phyloP scores from a whole-genome alignment of 306 rosid species.

The Morella rubra region DNA sequence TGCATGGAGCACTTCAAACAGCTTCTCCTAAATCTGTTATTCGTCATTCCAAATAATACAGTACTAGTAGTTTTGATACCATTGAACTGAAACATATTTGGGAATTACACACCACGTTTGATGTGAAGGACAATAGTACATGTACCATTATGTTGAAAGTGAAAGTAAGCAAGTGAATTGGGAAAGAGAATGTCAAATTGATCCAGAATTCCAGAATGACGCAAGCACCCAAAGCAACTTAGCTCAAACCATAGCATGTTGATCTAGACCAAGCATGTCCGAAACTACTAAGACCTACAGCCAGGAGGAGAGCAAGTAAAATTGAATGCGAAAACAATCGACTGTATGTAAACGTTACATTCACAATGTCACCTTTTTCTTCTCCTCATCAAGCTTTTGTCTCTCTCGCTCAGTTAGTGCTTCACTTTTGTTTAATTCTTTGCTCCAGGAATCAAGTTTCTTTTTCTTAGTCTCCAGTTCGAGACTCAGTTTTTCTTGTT shows the following conservation, averaged over 20 bases:
- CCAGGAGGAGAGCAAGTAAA: slow-evolving; percentile 2
- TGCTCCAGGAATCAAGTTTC: slow-evolving; percentile 85
- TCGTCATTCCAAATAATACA: background rate
- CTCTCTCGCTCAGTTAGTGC: slow-evolving; percentile 82
- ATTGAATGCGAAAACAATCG: background rate
- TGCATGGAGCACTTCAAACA: slow-evolving; percentile 1
- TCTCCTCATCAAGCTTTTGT: slow-evolving; percentile 85
- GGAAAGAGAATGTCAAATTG: background rate
- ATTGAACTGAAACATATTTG: background rate
- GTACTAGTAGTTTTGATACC: background rate
- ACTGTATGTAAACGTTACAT: background rate
- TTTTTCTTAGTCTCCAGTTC: slow-evolving; percentile 75
- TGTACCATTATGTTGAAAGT: background rate
- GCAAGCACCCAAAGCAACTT: background rate
- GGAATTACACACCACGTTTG: background rate
- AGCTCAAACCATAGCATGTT: slow-evolving; percentile 8
- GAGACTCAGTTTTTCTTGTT: slow-evolving; percentile 69
- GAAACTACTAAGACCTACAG: background rate
- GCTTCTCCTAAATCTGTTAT: background rate
- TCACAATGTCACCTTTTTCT: slow-evolving; percentile 60
- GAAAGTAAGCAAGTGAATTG: background rate
- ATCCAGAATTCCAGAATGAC: background rate
- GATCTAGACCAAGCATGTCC: background rate
- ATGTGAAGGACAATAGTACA: background rate
- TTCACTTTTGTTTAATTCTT: slow-evolving; percentile 82